Base-by-base conservation (phyloP, 2,329 filamentous ascomycete genomes). In the Diplocarpon rosae region DNA sequence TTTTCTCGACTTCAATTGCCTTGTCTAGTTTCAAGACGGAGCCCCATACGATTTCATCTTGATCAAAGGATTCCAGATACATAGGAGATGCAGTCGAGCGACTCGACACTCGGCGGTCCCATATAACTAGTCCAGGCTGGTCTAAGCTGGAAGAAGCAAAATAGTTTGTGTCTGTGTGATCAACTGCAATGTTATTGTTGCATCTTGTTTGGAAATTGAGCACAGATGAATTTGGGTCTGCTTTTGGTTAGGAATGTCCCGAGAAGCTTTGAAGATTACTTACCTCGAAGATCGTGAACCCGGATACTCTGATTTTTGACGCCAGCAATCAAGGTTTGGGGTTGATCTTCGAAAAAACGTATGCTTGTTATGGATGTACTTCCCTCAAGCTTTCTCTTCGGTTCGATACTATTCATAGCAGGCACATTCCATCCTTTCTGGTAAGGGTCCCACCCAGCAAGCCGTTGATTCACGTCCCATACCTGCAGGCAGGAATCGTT, bases 401-500 rank as follows among this genome's bases (percentile, higher is more conserved):
- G 67, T 63, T 78, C 72, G 30, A 37, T 37, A 16, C 52, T 45
- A 12, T 44, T 49, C 39, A 54, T 50, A 28, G 45, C 39, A 17
- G 56, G 48, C 13, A 53, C 50, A 13, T 40, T 52, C 59, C 58
- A 78, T 17, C 76, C 77, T 28, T 64, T 64, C 15, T 63, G 62
- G 13, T 61, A 64, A 29, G 67, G 59, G 54, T 70, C 70, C 62
- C 72, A 65, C 35, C 63, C 69, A 15, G 69, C 72, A 38, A 78
- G 69, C 32, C 76, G 58, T 49, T 60, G 75, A 54, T 76, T 81
- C 43, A 88, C 72, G 61, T 93, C 85, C 75, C 85, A 92, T 27
- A 92, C 80, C 56, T 90, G 85, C 39, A 93, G 70, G 55, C 83
- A 88, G 51, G 83, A 77, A 59, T 92, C 86, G 63, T 85, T 88